These are phyloP conservation scores for Trichoderma hamatum DNA, from an alignment of 2,329 filamentous ascomycete genomes.

Conservation along the genomic window DNA sequence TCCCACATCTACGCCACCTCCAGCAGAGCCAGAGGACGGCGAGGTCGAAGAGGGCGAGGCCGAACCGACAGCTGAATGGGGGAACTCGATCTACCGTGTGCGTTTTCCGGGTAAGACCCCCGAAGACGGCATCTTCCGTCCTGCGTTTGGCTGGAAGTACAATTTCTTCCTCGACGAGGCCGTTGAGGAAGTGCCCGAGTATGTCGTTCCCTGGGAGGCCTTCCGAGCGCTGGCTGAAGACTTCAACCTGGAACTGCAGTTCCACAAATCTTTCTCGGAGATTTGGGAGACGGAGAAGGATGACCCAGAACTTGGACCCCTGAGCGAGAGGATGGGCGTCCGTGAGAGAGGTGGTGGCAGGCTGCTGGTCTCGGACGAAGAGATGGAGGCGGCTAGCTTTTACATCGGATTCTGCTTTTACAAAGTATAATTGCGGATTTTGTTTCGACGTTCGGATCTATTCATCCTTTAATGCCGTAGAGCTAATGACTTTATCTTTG, in stretches of 20 bases:
- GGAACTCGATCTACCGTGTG: conserved; percentile 90
- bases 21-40: conserved; percentile 45
- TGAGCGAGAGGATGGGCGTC: conserved; percentile 97
- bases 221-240: conserved; percentile 95
- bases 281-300: conserved; percentile 93
- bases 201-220: conserved; percentile 96
- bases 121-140: conserved; percentile 85
- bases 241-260: conserved; percentile 94
- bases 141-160: conserved; percentile 97
- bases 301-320: conserved; percentile 74
- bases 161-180: conserved; percentile 95
- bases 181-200: conserved; percentile 94
- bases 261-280: conserved; percentile 86
- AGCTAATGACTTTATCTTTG: neutral
- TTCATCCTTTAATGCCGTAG: neutral
- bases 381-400: conserved; percentile 90
- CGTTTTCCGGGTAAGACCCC: conserved; percentile 84
- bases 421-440: conserved; percentile 65
- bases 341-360: conserved; percentile 68
- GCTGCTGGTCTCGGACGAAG: conserved; percentile 76
- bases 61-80: conserved; percentile 76
- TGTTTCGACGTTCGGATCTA: too few species aligned
- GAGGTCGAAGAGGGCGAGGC: conserved; percentile 63
- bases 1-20: conserved; percentile 33
- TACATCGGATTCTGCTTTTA: conserved; percentile 98